Evolutionary conservation across 768 basidiomycete genomes (phyloP), one percentile per base, ranked within the genome.

Genomic region (Cystobasidium onofrii): DNA sequence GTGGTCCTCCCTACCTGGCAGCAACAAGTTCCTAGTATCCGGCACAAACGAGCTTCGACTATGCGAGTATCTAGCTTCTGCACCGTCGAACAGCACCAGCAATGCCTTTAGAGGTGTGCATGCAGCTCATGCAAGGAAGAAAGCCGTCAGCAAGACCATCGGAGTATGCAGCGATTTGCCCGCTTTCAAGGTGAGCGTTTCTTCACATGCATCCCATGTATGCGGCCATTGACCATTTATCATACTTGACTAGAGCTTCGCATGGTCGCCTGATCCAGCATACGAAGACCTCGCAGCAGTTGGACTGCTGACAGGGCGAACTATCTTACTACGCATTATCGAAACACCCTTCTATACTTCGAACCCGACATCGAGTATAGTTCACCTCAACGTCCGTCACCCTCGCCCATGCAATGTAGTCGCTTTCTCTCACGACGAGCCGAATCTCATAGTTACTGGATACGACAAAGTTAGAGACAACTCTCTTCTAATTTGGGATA

Each of bases 401-500:
- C 65, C 76, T 13, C 71, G 77, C 7, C 77, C 77, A 0, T 75
- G 74, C 75, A 78, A 77, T 41, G 75, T 75, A 41, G 76, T 76
- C 23, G 57, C 75, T 17, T 78, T 78, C 39, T 74, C 71, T 15
- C 39, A 50, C n/a, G 29, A 64, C 15, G 73, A 76, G 33, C 75
- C 77, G 20, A 75, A 74, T 15, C 63, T 77, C 1, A 75, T 78
- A 39, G 78, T 76, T 20, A 73, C 77, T 46, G 78, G 78, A 1
- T 75, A 77, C 54, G 78, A 78, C 17, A 78, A 78, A 54, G 78
- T 74, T 1, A 62, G 78, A n/a, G 76, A 76, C 23, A 76, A 76
- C 39, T 76, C 75, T 0, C 75, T 78, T 2, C 76, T 77, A 33
- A 67, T 78, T 13, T 78, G 71, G 73, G 78, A 78, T 72, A 39